Evolutionary conservation across 768 basidiomycete genomes (phyloP).

Genomic region (Amanita rubescens): DNA sequence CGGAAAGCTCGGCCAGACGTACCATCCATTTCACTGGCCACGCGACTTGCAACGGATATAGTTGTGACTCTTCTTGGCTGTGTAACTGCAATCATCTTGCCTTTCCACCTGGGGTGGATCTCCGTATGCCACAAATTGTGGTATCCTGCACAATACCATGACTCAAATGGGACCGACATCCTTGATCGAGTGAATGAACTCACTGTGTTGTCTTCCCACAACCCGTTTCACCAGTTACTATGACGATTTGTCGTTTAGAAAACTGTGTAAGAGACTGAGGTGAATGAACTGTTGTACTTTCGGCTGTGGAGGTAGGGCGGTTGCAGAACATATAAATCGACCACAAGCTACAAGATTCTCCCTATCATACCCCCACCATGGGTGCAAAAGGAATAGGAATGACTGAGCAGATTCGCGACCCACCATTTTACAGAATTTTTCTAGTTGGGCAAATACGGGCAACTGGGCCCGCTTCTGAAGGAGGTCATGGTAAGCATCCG

Average conservation of each 20-base stretch:
- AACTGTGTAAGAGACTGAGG: conserved; percentile 31
- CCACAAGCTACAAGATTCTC: background rate
- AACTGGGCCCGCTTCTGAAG: conserved; percentile 67
- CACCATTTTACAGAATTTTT: conserved; percentile 66
- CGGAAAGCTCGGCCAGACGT: conserved; percentile 17
- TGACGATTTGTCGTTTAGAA: conserved; percentile 65
- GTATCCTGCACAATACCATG: background rate
- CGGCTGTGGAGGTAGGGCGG: conserved; percentile 6
- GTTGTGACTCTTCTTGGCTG: background rate
- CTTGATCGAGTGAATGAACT: conserved; percentile 5
- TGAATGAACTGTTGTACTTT: conserved; percentile 12
- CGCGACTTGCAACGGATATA: background rate
- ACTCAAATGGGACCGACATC: background rate
- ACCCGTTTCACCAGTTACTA: conserved; percentile 87
- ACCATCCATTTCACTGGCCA: conserved; percentile 61
- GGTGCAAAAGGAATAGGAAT: background rate
- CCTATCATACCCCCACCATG: background rate
- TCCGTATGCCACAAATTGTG: background rate
- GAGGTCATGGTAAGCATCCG: conserved; percentile 68
- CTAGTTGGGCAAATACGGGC: conserved; percentile 80
- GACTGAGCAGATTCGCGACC: background rate
- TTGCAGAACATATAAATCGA: background rate
- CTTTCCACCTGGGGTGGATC: background rate
- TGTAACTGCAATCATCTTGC: background rate
- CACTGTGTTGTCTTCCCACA: conserved; percentile 90